A percentile compares a stretch with the other conserved stretches of the same genome.
phyloP scores from a whole-genome alignment of 108 stramenopile genomes.

The Hondaea fermentalgiana region DNA sequence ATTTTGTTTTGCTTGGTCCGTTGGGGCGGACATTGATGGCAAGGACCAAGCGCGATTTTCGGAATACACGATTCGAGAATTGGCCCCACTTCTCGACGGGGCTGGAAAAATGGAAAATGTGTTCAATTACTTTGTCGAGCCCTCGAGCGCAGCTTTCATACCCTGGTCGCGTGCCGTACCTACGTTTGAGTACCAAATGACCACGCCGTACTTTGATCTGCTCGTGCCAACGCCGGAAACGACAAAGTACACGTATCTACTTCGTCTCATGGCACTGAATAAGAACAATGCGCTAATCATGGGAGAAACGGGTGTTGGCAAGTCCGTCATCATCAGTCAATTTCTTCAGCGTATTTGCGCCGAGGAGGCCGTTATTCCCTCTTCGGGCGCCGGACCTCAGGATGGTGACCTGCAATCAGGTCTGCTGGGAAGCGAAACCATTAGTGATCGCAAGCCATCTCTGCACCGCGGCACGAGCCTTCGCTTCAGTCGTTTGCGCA shows the following conservation, averaged over 20 bases:
- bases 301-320: conserved; percentile 58
- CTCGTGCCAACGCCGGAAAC: conserved; percentile 51
- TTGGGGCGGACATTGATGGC: conserved; percentile 44
- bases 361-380: background rate
- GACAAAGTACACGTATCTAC: conserved; percentile 30
- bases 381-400: no score
- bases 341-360: conserved; percentile 32
- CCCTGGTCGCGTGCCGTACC: conserved; percentile 39
- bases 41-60: conserved; percentile 27
- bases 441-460: background rate
- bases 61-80: background rate
- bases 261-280: background rate
- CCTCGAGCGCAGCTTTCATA: conserved; percentile 12
- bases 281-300: background rate
- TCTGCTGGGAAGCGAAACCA: no score
- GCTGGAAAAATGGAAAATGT: conserved; percentile 17
- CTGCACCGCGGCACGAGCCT: background rate
- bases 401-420: no score
- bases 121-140: conserved; percentile 36
- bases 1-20: conserved; percentile 42
- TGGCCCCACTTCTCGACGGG: background rate
- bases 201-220: conserved; percentile 45
- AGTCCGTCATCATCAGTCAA: conserved; percentile 40
- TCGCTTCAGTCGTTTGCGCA: background rate
- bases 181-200: conserved; percentile 28